Conservation (phyloP, 2,329 filamentous ascomycete genomes). For the Fusarium sambucinum region DNA sequence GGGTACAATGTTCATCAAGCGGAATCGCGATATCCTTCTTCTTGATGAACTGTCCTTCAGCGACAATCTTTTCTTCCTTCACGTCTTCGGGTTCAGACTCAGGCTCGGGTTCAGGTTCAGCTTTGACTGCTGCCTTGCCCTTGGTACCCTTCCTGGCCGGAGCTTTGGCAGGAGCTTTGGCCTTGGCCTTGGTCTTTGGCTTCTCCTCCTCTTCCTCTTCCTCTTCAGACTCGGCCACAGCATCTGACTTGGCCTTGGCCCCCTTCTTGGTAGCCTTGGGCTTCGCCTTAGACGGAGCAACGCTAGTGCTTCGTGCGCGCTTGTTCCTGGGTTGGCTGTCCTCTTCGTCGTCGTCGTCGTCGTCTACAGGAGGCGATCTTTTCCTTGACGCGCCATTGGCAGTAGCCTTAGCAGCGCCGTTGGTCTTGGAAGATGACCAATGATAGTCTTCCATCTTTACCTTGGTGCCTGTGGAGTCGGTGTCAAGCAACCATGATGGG, state of each 20-base stretch:
- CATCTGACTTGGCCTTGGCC: conserved; percentile 36
- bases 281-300: background rate
- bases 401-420: conserved; percentile 38
- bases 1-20: conserved; percentile 60
- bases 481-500: conserved; percentile 73
- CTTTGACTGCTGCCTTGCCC: conserved; percentile 40
- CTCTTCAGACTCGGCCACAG: conserved; percentile 48
- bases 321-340: conserved; percentile 43
- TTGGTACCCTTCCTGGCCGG: conserved; percentile 43
- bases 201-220: conserved; percentile 43
- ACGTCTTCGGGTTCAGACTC: conserved; percentile 32
- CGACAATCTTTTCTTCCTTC: conserved; percentile 53
- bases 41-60: conserved; percentile 61
- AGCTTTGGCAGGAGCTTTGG: conserved; percentile 29
- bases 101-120: conserved; percentile 35
- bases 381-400: conserved; percentile 45
- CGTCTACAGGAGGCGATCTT: conserved; percentile 42
- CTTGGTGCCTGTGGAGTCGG: conserved; percentile 51
- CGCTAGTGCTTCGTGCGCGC: conserved; percentile 1
- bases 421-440: conserved; percentile 48
- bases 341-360: conserved; percentile 46
- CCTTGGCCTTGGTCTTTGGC: conserved; percentile 40
- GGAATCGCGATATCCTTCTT: conserved; percentile 61
- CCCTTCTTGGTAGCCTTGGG: conserved; percentile 38
- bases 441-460: conserved; percentile 45